Evolutionary conservation across 345 rosid species (phyloP), one percentile per base, ranked within the genome.

Genomic region (Toxicodendron radicans): DNA sequence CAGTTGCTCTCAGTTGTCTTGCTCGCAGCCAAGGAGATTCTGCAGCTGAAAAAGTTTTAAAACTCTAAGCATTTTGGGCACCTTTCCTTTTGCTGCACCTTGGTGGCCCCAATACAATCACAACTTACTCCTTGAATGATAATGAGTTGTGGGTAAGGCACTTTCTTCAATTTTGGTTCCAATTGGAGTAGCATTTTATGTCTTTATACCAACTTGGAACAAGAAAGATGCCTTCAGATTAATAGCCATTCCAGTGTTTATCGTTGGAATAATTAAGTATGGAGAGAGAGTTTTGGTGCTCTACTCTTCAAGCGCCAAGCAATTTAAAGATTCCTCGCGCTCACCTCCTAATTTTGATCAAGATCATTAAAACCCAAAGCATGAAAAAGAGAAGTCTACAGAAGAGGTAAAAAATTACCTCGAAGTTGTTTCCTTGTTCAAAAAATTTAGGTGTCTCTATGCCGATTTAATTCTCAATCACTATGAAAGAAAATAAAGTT

Each of bases 181-280:
- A 85, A 33, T 75, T 2, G 71, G 68, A 11, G 77, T 80, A 0
- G 80, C 83, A 5, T 35, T 23, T 33, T 82, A 78, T 7, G 76
- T 82, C 53, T 13, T 78, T 32, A 1, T 67, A 3, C 66, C 61
- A 27, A 75, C 73, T 0, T 71, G 66, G 83, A 46, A 11, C 0
- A 69, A 35, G 21, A 53, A 76, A 73, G 73, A 30, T 71, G 32
- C 59, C 41, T 21, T 76, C 18, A 66, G 81, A 1, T 71, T 59
- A 2, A 24, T 69, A 14, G 65, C 65, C 69, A 32, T 73, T 54
- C 70, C 70, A 53, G 52, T 73, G 12, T 52, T 73, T 64, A 41
- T 46, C 5, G n/a, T 23, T 4, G 66, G 66, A n/a, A 23, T 68
- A 2, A 13, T 74, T 41, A 66, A 43, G 23, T 74, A 66, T 20